Evolutionary conservation across 1,284 basidiomycete species (phyloP).

Genomic region (Boletus hoseneyae): DNA sequence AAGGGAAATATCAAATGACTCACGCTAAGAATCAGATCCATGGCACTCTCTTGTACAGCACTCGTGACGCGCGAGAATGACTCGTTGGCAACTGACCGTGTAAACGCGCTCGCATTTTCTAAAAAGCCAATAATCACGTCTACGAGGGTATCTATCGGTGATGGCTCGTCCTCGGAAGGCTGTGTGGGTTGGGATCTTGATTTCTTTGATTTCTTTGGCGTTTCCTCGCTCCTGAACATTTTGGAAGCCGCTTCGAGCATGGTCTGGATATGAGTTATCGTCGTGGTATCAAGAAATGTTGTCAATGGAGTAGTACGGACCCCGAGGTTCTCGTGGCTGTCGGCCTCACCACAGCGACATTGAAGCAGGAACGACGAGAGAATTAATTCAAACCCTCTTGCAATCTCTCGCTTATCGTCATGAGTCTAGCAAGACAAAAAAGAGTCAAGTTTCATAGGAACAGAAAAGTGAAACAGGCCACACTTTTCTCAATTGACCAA

Average conservation of each 20-base stretch:
- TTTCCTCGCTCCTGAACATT: constrained; percentile 48
- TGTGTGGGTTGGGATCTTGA: constrained; percentile 28
- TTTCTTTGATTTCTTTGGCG: constrained; percentile 45
- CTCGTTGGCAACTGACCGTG: constrained; percentile 78
- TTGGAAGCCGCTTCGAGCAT: constrained; percentile 51
- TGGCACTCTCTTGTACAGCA: constrained; percentile 67
- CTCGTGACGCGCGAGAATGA: constrained; percentile 77
- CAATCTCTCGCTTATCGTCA: constrained; percentile 48
- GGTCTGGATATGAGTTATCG: constrained; percentile 35
- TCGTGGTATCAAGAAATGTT: constrained; percentile 1
- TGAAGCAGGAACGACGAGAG: constrained; percentile 67
- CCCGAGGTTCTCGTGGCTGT: constrained; percentile 56
- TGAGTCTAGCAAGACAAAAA: constrained; percentile 37
- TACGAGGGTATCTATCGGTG: constrained; percentile 81
- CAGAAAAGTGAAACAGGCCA: constrained; percentile 4
- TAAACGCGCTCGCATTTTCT: constrained; percentile 81
- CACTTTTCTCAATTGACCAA: constrained; percentile 50
- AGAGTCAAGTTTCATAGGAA: neutral
- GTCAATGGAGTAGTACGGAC: constrained; percentile 37
- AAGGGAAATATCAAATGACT: constrained; percentile 31
- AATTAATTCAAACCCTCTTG: constrained; percentile 68
- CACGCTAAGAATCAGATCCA: constrained; percentile 84
- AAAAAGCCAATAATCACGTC: constrained; percentile 88
- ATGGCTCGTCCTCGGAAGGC: constrained; percentile 30
- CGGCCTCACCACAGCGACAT: constrained; percentile 63